Evolutionary conservation across 768 basidiomycete genomes (phyloP), one percentile per base, ranked within the genome.

Genomic region (Auriscalpium microsporum): DNA sequence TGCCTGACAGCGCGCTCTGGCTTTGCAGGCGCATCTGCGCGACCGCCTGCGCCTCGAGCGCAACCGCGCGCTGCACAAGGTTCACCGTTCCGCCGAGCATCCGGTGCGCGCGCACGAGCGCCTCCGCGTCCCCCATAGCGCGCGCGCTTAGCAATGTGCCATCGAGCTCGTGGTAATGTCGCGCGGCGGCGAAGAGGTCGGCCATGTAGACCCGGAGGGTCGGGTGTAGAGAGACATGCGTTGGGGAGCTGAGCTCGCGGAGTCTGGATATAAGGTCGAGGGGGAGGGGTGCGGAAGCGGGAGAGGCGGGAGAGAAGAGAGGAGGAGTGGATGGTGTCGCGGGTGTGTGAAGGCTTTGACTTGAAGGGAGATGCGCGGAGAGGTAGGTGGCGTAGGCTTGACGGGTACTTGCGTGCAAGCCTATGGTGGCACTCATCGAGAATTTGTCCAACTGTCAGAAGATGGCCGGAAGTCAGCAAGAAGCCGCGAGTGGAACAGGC

Each of bases 111-210:
- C 82, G 77, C 10, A 79, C 74, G 34, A 92, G 77, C n/a, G 75
- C 81, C 60, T 82, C 77, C 9, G 82, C 84, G 60, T 90, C 87
- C 54, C 73, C 72, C 58, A 78, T 75, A 0, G 84, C 77, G 37
- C 75, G 77, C 17, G 74, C 76, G 1, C 82, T 87, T 21, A 92
- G 74, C 53, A 89, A 70, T 58, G 78, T 82, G 14, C 78, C 84
- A 56, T 91, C 89, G 16, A 92, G 69, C 48, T 78, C 74, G 0
- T 81, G 78, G 63, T 84, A 81, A 62, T 90, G 86, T 8, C 89
- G 80, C 21, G 83, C 77, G 3, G 89, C 88, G 28, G 83, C 76
- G 57, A 91, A 85, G 10, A 90, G 71, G 64, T 90, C 87, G 10
- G 82, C 75, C 8, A 87, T 72, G 62, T 90, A 91, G n/a, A 83